Percentiles rank a stretch among this genome's conserved stretches.
Conservation (phyloP, 306 rosid species). For the Gynostemma pentaphyllum region DNA sequence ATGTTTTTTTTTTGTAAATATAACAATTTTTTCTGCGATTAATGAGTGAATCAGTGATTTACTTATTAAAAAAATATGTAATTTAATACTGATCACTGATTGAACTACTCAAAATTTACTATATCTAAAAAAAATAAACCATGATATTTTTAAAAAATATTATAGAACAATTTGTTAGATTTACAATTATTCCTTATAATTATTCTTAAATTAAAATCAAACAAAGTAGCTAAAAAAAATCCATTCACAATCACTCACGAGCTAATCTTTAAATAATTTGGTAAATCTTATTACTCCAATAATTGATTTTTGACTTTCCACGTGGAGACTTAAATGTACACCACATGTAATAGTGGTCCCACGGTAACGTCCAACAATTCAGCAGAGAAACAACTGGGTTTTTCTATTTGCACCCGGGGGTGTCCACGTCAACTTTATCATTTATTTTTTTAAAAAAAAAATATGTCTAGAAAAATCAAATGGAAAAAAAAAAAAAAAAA, state of each 20-base stretch:
- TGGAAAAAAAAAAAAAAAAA: background rate
- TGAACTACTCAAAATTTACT: too few relatives aligned
- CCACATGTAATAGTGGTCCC: conserved; percentile 1
- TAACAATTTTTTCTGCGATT: too few relatives aligned
- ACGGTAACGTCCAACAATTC: background rate
- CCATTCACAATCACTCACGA: background rate
- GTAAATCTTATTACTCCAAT: background rate
- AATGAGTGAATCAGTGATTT: too few relatives aligned
- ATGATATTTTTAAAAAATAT: too few relatives aligned
- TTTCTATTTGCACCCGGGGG: background rate
- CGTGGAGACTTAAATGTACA: background rate
- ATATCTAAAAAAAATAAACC: too few relatives aligned
- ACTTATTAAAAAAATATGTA: too few relatives aligned
- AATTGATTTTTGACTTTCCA: background rate
- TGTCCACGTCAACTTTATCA: background rate
- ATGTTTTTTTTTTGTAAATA: too few relatives aligned
- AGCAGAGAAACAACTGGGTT: background rate
- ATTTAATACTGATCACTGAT: too few relatives aligned
- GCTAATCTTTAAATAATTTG: background rate
- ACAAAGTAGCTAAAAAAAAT: background rate
- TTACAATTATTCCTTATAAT: too few relatives aligned
- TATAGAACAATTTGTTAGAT: too few relatives aligned
- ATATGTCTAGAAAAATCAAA: background rate
- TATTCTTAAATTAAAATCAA: background rate
- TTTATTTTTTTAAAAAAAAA: background rate